Evolutionary conservation across 2,329 filamentous ascomycete species (phyloP).

Genomic region (Atkinsonella texensis): DNA sequence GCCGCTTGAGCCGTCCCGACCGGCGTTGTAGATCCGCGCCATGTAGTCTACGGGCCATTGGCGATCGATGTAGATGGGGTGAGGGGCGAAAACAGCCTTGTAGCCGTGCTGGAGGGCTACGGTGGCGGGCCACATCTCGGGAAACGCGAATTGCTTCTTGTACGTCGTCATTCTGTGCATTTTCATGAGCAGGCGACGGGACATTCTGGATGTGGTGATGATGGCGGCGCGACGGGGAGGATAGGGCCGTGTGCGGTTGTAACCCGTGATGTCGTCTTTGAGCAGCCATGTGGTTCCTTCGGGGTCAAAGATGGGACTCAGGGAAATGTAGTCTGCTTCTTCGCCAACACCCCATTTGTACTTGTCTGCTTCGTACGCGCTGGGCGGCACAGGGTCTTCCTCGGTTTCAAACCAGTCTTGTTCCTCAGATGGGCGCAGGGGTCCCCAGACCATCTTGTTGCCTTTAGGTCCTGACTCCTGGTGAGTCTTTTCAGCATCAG

Average conservation of each 20-base stretch:
- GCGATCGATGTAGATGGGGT: slow-evolving; percentile 79
- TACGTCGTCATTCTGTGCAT: slow-evolving; percentile 88
- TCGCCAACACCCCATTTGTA: slow-evolving; percentile 83
- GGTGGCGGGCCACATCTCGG: slow-evolving; percentile 91
- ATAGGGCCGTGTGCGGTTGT: slow-evolving; percentile 50
- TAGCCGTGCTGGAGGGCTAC: slow-evolving; percentile 82
- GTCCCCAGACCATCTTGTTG: slow-evolving; percentile 72
- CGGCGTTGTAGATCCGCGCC: slow-evolving; percentile 68
- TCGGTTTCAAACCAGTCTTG: slow-evolving; percentile 62
- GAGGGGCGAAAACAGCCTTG: slow-evolving; percentile 85
- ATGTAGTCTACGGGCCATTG: slow-evolving; percentile 73
- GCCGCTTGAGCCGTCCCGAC: slow-evolving; percentile 62
- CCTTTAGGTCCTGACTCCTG: slow-evolving; percentile 22
- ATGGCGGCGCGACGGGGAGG: slow-evolving; percentile 72
- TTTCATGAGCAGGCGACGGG: slow-evolving; percentile 60
- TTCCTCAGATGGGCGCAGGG: slow-evolving; percentile 54
- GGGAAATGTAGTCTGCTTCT: slow-evolving; percentile 81
- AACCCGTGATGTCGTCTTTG: slow-evolving; percentile 72
- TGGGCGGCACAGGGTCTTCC: slow-evolving; percentile 62
- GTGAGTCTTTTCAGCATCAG: slow-evolving; percentile 28
- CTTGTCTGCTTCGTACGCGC: slow-evolving; percentile 60
- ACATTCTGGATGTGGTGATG: slow-evolving; percentile 79
- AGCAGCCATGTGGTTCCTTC: slow-evolving; percentile 77
- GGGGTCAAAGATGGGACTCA: slow-evolving; percentile 87
- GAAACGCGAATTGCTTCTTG: slow-evolving; percentile 81